phyloP scores from a whole-genome alignment of 257 asterid genomes.

The Solanum medicagineum region DNA sequence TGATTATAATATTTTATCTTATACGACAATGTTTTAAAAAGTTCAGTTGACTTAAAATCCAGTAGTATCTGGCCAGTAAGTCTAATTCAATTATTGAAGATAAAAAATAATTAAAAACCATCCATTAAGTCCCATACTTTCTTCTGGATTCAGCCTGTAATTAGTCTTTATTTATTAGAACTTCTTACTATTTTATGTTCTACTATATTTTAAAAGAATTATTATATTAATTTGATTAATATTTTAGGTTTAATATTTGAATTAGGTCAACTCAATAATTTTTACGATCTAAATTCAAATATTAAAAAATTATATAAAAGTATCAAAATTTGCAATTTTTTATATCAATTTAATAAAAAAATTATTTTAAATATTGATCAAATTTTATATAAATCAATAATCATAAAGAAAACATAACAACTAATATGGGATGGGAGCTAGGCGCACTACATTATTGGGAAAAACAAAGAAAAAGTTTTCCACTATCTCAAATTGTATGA shows the following conservation, averaged over 20 bases:
- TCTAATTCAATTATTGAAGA: not conserved
- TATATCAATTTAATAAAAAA: too few species aligned
- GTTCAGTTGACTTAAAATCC: not conserved
- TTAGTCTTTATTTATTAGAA: not conserved
- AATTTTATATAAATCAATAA: too few species aligned
- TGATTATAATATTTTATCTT: not conserved
- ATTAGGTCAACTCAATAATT: too few species aligned
- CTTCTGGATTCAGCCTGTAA: not conserved
- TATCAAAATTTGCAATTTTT: accelerated
- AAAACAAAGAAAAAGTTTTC: not conserved
- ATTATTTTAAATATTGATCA: too few species aligned
- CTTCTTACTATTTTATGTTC: not conserved
- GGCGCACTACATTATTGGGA: not conserved
- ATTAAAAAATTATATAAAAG: too few species aligned
- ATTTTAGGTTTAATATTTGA: too few species aligned
- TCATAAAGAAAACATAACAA: too few species aligned
- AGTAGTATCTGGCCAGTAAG: not conserved
- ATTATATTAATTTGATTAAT: too few species aligned
- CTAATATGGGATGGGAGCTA: not conserved
- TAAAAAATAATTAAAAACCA: not conserved
- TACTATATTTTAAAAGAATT: not conserved
- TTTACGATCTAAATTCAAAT: too few species aligned
- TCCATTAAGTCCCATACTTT: not conserved
- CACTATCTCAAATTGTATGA: not conserved
- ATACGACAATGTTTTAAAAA: not conserved